Conservation (phyloP, 129 eudicot genomes). For the Flaveria bidentis region DNA sequence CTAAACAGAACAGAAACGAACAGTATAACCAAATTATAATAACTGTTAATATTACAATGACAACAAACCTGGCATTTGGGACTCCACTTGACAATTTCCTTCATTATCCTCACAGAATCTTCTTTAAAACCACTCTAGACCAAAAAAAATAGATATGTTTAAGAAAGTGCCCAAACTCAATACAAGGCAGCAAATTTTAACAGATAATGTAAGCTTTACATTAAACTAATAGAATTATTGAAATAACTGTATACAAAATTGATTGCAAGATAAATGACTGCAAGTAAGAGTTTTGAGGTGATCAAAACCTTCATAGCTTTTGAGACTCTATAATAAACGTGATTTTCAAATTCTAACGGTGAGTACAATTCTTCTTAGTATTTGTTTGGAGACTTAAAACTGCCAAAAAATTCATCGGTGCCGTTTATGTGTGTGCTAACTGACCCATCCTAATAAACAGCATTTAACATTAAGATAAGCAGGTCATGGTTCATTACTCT, state of each 20-base stretch:
- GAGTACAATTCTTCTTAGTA: too few relatives aligned
- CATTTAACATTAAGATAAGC: conserved; percentile 4
- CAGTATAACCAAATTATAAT: not conserved
- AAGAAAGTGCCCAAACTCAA: not conserved
- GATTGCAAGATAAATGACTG: conserved; percentile 1
- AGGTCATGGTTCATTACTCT: not conserved
- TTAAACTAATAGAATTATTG: conserved; percentile 21
- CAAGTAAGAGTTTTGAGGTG: not conserved
- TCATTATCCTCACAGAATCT: conserved; percentile 76
- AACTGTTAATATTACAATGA: not conserved
- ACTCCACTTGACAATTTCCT: conserved; percentile 51
- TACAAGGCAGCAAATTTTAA: not conserved
- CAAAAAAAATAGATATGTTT: conserved; percentile 15
- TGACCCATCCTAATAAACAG: not conserved
- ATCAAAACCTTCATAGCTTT: not conserved
- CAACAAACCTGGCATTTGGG: conserved; percentile 66
- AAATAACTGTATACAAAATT: not conserved
- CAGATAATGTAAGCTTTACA: not conserved
- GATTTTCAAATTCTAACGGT: not conserved
- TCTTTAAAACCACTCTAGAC: conserved; percentile 76
- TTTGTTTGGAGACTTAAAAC: too few relatives aligned
- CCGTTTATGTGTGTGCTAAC: too few relatives aligned
- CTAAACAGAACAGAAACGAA: conserved; percentile 1
- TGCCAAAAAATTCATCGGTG: too few relatives aligned
- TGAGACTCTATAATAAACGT: not conserved